phyloP scores from a whole-genome alignment of 305 asterid genomes.

The Salvia sclarea region DNA sequence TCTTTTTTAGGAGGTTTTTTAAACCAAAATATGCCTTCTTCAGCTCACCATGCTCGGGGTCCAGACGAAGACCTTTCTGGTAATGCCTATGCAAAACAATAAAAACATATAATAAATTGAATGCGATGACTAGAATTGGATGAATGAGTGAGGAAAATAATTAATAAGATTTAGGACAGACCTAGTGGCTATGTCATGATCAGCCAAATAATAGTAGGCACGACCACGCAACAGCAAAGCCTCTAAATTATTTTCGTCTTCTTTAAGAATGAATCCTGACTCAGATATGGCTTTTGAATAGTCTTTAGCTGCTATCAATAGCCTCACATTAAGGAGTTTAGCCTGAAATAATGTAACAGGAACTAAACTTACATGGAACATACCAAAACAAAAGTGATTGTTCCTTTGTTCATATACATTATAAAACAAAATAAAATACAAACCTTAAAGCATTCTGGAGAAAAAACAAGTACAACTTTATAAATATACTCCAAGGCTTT shows the following conservation, averaged over 20 bases:
- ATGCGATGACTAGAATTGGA: constrained; percentile 2
- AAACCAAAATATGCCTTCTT: constrained; percentile 91
- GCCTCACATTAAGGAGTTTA: constrained; percentile 72
- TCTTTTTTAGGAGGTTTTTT: constrained; percentile 84
- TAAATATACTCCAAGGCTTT: constrained; percentile 73
- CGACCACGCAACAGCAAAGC: constrained; percentile 93
- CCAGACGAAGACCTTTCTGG: constrained; percentile 93
- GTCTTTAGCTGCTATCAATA: constrained; percentile 66
- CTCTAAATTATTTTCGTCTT: constrained; percentile 77
- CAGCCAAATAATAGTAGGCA: constrained; percentile 92
- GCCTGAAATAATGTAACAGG: constrained; percentile 55
- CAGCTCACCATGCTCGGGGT: constrained; percentile 89
- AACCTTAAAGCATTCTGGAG: constrained; percentile 91
- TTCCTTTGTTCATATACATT: constrained; percentile 1
- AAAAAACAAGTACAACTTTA: constrained; percentile 86
- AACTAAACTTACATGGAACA: constrained; percentile 10
- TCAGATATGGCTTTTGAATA: constrained; percentile 80
- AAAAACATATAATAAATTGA: neutral
- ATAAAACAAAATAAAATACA: constrained; percentile 17
- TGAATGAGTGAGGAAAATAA: constrained; percentile 5
- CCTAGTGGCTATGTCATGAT: constrained; percentile 91
- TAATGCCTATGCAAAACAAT: constrained; percentile 57
- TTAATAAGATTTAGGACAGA: constrained; percentile 35
- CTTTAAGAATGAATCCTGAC: constrained; percentile 84
- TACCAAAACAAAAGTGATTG: neutral